These are phyloP conservation scores for Suillus lakei DNA, from an alignment of 768 basidiomycete genomes.

Conservation along the genomic window DNA sequence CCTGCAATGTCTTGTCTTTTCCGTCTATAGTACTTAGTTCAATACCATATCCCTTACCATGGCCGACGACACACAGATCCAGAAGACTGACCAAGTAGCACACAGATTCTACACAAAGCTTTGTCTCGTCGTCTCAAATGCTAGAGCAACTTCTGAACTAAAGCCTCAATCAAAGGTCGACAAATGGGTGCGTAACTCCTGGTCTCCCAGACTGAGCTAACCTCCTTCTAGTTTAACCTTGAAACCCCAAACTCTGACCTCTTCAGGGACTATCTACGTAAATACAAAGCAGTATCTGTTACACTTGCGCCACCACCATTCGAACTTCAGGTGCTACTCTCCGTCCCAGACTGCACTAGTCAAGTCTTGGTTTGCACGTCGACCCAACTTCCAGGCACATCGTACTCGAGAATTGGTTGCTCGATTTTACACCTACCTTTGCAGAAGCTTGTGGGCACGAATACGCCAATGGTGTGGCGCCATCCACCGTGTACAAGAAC, in stretches of 20 bases:
- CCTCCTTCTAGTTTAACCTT: constrained; percentile 68
- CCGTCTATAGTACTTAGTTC: constrained; percentile 32
- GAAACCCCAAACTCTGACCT: constrained; percentile 75
- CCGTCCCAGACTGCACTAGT: constrained; percentile 70
- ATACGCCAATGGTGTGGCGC: constrained; percentile 54
- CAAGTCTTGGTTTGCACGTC: constrained; percentile 76
- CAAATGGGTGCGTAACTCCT: constrained; percentile 70
- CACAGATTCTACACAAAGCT: constrained; percentile 85
- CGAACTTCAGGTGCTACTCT: constrained; percentile 71
- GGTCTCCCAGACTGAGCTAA: background rate
- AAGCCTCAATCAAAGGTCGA: constrained; percentile 58
- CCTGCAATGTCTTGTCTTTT: constrained; percentile 29
- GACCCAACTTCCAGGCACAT: constrained; percentile 73
- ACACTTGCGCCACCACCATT: constrained; percentile 48
- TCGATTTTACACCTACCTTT: constrained; percentile 47
- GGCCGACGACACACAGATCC: constrained; percentile 57
- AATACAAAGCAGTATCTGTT: constrained; percentile 63
- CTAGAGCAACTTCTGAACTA: constrained; percentile 63
- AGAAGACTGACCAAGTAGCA: constrained; percentile 87
- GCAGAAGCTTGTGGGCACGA: constrained; percentile 22
- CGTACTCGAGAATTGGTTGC: constrained; percentile 73
- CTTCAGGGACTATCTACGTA: constrained; percentile 62
- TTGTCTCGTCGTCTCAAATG: constrained; percentile 73
- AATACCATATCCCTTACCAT: constrained; percentile 38
- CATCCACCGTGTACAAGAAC: constrained; percentile 84